Conservation (phyloP, 495 filamentous ascomycete genomes). For the Xylaria acuta region DNA sequence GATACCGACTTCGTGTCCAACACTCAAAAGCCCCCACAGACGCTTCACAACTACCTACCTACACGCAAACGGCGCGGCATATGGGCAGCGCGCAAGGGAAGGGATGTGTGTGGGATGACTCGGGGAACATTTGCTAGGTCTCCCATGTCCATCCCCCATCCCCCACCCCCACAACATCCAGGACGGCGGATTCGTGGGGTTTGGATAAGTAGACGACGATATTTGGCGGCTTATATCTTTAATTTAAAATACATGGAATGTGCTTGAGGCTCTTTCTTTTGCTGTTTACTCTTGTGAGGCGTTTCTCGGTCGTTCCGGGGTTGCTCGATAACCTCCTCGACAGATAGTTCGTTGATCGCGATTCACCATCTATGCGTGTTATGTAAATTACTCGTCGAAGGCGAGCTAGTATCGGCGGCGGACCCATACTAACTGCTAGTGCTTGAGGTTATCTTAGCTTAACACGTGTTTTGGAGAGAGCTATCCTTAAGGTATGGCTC, state of each 20-base stretch:
- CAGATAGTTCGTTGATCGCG: not conserved
- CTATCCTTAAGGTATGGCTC: not conserved
- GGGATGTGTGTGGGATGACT: constrained; percentile 10
- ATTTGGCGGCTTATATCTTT: not conserved
- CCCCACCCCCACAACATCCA: constrained; percentile 21
- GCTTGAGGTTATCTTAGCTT: constrained; percentile 1
- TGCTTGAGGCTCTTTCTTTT: not conserved
- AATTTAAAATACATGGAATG: not conserved
- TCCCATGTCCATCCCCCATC: constrained; percentile 2
- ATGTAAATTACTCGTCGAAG: not conserved
- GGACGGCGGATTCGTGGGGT: constrained; percentile 17
- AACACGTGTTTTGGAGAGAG: not conserved
- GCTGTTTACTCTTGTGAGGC: not conserved
- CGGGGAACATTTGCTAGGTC: constrained; percentile 3
- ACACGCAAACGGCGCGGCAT: constrained; percentile 4
- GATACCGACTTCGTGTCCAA: not conserved
- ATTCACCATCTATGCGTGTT: not conserved
- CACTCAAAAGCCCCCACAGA: not conserved
- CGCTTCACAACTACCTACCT: not conserved
- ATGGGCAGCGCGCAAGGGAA: not conserved
- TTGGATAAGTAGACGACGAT: not conserved
- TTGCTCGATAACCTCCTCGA: not conserved
- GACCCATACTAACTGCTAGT: not conserved
- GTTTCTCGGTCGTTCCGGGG: not conserved
- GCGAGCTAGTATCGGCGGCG: not conserved